Percentiles rank a stretch among this genome's conserved stretches.
phyloP scores from a whole-genome alignment of 768 basidiomycete species.

The Amanita rimosa region DNA sequence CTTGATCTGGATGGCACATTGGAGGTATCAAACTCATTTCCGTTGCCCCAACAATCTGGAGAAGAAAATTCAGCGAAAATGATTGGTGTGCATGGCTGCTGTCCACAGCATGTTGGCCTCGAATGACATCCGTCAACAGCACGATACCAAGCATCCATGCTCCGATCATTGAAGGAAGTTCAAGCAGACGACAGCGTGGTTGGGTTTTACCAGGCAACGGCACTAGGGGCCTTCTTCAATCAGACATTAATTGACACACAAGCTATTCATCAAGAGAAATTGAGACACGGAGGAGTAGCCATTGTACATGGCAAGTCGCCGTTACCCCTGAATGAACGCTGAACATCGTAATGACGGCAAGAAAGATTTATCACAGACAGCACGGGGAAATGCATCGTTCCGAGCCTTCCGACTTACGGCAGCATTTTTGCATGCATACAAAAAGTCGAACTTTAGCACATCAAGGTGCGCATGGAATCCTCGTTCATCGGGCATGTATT shows the following conservation, averaged over 20 bases:
- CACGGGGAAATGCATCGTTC: conserved; percentile 79
- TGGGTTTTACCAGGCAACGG: conserved; percentile 89
- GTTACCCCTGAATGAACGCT: neutral
- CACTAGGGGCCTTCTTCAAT: conserved; percentile 77
- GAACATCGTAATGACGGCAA: conserved; percentile 7
- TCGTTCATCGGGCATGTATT: neutral
- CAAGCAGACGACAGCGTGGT: conserved; percentile 86
- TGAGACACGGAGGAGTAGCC: conserved; percentile 78
- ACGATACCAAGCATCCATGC: conserved; percentile 77
- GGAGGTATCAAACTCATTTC: conserved; percentile 87
- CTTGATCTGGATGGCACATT: conserved; percentile 86
- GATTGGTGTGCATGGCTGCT: conserved; percentile 39
- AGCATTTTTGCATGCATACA: conserved; percentile 73
- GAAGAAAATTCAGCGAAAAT: conserved; percentile 76
- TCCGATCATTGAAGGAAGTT: conserved; percentile 83
- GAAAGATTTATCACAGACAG: conserved; percentile 66
- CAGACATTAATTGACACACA: conserved; percentile 75
- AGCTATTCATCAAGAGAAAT: conserved; percentile 74
- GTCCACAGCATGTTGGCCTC: neutral
- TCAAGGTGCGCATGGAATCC: conserved; percentile 42
- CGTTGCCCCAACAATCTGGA: conserved; percentile 62
- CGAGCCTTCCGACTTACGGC: conserved; percentile 79
- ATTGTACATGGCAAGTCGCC: conserved; percentile 64
- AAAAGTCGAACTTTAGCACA: conserved; percentile 75
- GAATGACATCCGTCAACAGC: conserved; percentile 24